A percentile compares a stretch with the other conserved stretches of the same genome.
phyloP scores from a whole-genome alignment of 169 alveolate species.

The Sarcocystis neurona region DNA sequence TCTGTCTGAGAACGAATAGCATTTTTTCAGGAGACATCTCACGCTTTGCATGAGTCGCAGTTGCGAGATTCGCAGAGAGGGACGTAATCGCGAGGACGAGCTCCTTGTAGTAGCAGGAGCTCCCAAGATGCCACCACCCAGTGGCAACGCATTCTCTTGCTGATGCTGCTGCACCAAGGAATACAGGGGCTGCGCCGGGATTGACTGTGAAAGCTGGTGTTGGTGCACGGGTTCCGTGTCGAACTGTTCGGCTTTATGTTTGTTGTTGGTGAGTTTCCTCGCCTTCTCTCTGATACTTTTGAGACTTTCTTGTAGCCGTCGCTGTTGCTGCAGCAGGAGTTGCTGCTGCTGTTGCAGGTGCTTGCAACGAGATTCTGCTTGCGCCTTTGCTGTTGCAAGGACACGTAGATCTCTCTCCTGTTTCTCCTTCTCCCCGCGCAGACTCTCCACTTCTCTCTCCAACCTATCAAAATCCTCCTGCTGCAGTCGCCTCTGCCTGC shows the following conservation, averaged over 20 bases:
- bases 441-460: background rate
- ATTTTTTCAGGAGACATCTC: no score
- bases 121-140: no score
- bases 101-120: no score
- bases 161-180: no score
- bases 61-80: no score
- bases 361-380: background rate
- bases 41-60: no score
- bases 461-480: background rate
- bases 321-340: background rate
- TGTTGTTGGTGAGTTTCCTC: background rate
- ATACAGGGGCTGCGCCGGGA: no score
- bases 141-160: no score
- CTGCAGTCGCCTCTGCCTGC: slow-evolving; percentile 1
- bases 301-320: background rate
- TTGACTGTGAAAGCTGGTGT: no score
- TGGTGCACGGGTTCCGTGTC: no score
- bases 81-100: no score
- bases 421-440: background rate
- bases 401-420: background rate
- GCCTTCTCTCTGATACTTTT: background rate
- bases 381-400: slow-evolving; percentile 11
- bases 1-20: no score
- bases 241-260: background rate
- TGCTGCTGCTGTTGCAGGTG: slow-evolving; percentile 9